Evolutionary conservation across 2,329 filamentous ascomycete species (phyloP).

Genomic region (Metarhizium humberi): DNA sequence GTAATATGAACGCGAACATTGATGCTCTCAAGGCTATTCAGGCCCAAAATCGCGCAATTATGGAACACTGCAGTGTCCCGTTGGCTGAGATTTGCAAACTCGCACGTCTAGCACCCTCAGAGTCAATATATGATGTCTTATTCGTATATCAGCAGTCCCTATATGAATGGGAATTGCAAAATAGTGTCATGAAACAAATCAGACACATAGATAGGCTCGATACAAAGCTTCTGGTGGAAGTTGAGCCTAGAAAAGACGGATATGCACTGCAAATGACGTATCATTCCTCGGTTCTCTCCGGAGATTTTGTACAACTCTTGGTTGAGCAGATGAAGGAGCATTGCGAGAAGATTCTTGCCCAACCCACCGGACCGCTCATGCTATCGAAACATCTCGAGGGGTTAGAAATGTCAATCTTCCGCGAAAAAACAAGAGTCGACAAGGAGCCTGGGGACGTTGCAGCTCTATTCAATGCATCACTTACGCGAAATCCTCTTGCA

Average conservation of each 20-base stretch:
- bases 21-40: conserved; percentile 60
- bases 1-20: conserved; percentile 36
- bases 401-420: conserved; percentile 37
- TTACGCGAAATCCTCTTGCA: conserved; percentile 35
- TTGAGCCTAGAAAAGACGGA: conserved; percentile 49
- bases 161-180: conserved; percentile 20
- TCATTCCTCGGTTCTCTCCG: conserved; percentile 39
- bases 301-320: conserved; percentile 45
- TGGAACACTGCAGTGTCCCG: conserved; percentile 55
- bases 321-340: conserved; percentile 52
- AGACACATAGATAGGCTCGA: conserved; percentile 64
- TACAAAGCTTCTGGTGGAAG: conserved; percentile 65
- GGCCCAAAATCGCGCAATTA: conserved; percentile 51
- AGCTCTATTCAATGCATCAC: conserved; percentile 40
- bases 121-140: conserved; percentile 63
- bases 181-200: conserved; percentile 38
- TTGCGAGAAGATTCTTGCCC: conserved; percentile 19
- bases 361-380: conserved; percentile 13
- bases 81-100: conserved; percentile 60
- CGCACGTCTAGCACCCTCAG: conserved; percentile 42
- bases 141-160: conserved; percentile 80
- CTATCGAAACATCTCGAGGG: conserved; percentile 15
- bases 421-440: conserved; percentile 22
- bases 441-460: conserved; percentile 3
- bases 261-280: conserved; percentile 39